A percentile compares a stretch with the other conserved stretches of the same genome.
phyloP scores from a whole-genome alignment of 768 basidiomycete genomes.

The Lactarius sanguifluus region DNA sequence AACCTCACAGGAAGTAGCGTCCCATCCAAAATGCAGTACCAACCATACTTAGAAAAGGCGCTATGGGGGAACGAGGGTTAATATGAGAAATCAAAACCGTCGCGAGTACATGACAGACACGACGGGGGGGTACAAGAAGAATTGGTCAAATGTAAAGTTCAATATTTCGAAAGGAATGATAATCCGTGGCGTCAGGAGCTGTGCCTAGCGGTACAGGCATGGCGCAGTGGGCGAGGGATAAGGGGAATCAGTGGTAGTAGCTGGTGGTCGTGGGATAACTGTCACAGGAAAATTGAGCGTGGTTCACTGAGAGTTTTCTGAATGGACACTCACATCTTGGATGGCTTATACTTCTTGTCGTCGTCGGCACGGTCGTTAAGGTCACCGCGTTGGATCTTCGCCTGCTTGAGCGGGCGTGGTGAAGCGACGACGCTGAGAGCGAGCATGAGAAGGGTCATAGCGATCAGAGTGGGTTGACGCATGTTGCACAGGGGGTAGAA shows the following conservation, averaged over 20 bases:
- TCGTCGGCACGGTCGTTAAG: not conserved
- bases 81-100: not conserved
- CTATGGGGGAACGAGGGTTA: not conserved
- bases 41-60: not conserved
- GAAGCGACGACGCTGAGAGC: constrained; percentile 12
- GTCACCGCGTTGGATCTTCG: constrained; percentile 32
- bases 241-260: not conserved
- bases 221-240: not conserved
- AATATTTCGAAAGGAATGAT: not conserved
- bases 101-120: not conserved
- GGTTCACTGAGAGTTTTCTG: not conserved
- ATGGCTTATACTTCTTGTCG: not conserved
- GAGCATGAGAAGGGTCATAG: constrained; percentile 16
- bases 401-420: constrained; percentile 35
- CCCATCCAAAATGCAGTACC: not conserved
- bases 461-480: constrained; percentile 11
- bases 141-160: not conserved
- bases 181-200: not conserved
- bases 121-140: not conserved
- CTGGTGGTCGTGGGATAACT: not conserved
- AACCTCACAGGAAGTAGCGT: not conserved
- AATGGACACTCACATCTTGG: not conserved
- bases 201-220: not conserved
- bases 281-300: not conserved
- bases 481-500: constrained; percentile 1